Evolutionary conservation across 2,329 filamentous ascomycete genomes (phyloP).

Genomic region (Ceratocystiopsis minuta): DNA sequence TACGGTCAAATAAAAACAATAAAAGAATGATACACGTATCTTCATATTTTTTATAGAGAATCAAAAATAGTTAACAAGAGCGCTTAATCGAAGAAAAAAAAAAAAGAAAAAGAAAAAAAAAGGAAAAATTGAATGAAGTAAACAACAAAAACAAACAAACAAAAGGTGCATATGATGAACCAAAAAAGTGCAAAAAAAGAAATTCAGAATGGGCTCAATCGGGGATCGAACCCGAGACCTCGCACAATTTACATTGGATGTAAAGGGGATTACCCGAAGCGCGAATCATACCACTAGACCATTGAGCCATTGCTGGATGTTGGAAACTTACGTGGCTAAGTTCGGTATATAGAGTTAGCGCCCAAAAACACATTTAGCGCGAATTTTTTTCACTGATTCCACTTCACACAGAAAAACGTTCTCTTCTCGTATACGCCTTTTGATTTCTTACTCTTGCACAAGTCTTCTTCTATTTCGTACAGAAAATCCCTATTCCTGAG

Average conservation of each 20-base stretch:
- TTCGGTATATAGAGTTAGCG: neutral
- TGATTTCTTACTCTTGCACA: no score
- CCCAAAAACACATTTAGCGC: no score
- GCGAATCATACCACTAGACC: slow-evolving; percentile 11
- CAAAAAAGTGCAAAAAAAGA: neutral
- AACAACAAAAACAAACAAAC: neutral
- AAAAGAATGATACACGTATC: neutral
- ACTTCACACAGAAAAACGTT: no score
- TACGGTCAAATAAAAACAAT: neutral
- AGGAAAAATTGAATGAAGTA: neutral
- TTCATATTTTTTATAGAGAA: no score
- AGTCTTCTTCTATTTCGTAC: no score
- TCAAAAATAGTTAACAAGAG: no score
- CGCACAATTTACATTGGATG: slow-evolving; percentile 8
- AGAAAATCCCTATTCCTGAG: no score
- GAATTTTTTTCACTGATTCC: no score
- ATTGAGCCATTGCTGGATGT: slow-evolving; percentile 7
- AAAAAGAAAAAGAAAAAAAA: neutral
- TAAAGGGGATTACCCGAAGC: slow-evolving; percentile 10
- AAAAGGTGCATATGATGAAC: neutral
- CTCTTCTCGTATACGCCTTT: no score
- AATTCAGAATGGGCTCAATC: slow-evolving; percentile 8
- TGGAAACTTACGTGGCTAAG: neutral
- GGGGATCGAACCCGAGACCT: slow-evolving; percentile 11
- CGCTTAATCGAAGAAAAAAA: neutral